Percentiles rank a stretch among this genome's conserved stretches.
Evolutionary conservation across 495 filamentous ascomycete species (phyloP).

Genomic region (Xylaria palmicola): DNA sequence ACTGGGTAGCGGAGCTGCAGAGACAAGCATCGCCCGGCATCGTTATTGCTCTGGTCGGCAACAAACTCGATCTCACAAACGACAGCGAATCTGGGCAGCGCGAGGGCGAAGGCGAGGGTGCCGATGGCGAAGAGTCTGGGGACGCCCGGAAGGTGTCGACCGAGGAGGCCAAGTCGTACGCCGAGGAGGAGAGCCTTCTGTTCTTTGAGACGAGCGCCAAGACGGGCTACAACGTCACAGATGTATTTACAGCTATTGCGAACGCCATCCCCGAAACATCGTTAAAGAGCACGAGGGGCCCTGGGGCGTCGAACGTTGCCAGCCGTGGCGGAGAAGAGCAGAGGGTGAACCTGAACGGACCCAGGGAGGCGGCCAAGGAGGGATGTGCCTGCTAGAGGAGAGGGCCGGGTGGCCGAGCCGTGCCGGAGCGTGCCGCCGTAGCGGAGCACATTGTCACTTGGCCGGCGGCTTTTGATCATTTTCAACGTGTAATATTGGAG

Average conservation of each 20-base stretch:
- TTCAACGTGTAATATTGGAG: conserved; percentile 35
- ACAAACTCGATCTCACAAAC: conserved; percentile 88
- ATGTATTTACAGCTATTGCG: conserved; percentile 97
- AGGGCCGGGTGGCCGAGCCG: background rate
- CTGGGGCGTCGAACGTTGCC: conserved; percentile 57
- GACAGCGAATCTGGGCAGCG: conserved; percentile 46
- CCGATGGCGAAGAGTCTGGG: conserved; percentile 60
- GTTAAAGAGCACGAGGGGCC: conserved; percentile 78
- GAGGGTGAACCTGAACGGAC: conserved; percentile 68
- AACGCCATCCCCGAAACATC: conserved; percentile 96
- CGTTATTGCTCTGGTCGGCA: conserved; percentile 95
- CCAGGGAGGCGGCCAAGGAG: conserved; percentile 70
- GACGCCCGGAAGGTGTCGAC: conserved; percentile 86
- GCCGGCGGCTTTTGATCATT: conserved; percentile 13
- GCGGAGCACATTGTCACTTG: conserved; percentile 14
- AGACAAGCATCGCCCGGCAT: conserved; percentile 97
- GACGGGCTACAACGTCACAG: conserved; percentile 87
- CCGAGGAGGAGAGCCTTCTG: conserved; percentile 86
- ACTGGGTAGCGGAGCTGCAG: conserved; percentile 98
- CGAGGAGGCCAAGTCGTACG: conserved; percentile 86
- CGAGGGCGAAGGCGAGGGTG: conserved; percentile 35
- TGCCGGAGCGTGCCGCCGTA: background rate
- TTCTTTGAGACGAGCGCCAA: conserved; percentile 99
- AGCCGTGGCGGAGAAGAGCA: conserved; percentile 58
- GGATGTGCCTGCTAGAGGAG: conserved; percentile 78